Evolutionary conservation across 306 rosid genomes (phyloP).

Genomic region (Quercus bicolor): DNA sequence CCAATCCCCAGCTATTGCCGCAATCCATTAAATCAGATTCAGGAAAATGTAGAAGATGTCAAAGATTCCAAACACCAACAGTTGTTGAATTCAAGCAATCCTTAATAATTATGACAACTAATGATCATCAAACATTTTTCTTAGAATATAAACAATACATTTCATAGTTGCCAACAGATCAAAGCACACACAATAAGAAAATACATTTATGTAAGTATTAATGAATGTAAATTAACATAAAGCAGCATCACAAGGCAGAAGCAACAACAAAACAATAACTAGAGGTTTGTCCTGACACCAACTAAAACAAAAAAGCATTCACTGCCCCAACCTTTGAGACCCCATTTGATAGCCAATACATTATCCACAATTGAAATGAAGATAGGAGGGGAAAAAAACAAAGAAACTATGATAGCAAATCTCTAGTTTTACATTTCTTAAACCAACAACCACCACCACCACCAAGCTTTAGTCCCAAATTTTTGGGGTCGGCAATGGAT

Average conservation of each 20-base stretch:
- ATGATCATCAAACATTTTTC: neutral
- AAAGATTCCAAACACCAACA: neutral
- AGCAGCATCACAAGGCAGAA: neutral
- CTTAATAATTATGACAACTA: neutral
- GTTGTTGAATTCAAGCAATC: neutral
- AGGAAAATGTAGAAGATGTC: neutral
- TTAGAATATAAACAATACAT: neutral
- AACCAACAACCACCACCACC: neutral
- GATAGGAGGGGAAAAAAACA: neutral
- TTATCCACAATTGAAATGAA: neutral
- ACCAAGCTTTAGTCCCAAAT: no score
- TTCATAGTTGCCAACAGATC: neutral
- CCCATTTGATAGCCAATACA: neutral
- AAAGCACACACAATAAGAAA: neutral
- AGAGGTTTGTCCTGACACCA: neutral
- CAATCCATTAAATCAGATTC: conserved; percentile 30
- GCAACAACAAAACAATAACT: neutral
- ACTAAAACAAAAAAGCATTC: neutral
- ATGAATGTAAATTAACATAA: neutral
- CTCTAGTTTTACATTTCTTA: neutral
- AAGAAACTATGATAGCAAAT: neutral
- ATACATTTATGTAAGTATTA: neutral
- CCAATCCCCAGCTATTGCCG: conserved; percentile 93
- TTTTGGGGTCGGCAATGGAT: no score
- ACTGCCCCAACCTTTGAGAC: neutral